These are phyloP conservation scores for Hysterium pulicare DNA, from an alignment of 2,329 filamentous ascomycete species.

Conservation along the genomic window DNA sequence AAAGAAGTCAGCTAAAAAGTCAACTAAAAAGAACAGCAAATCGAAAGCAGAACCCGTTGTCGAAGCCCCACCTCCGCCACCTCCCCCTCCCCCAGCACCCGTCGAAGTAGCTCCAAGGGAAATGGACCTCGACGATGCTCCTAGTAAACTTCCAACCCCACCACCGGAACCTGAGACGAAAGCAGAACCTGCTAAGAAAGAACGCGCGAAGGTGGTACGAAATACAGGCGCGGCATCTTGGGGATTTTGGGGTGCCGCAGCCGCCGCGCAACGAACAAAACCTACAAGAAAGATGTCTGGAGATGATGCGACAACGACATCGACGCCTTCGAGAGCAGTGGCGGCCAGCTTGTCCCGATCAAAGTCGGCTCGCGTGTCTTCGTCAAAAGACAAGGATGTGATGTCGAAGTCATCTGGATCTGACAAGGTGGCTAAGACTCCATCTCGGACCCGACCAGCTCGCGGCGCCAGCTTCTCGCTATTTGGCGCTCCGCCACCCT, in stretches of 20 bases:
- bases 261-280: constrained; percentile 38
- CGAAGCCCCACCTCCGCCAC: constrained; percentile 27
- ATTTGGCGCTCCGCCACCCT: constrained; percentile 57
- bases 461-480: constrained; percentile 60
- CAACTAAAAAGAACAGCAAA: constrained; percentile 31
- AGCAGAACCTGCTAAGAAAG: constrained; percentile 61
- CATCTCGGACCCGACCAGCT: constrained; percentile 50
- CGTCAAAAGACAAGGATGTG: constrained; percentile 56
- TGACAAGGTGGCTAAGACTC: constrained; percentile 60
- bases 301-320: constrained; percentile 26
- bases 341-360: constrained; percentile 49
- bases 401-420: constrained; percentile 69
- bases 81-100: constrained; percentile 19
- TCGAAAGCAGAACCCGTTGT: constrained; percentile 19
- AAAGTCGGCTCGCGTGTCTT: constrained; percentile 52
- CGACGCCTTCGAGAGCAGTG: constrained; percentile 32
- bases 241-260: constrained; percentile 68
- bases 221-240: constrained; percentile 66
- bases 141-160: constrained; percentile 46
- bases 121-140: constrained; percentile 24
- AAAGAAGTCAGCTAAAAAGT: constrained; percentile 35
- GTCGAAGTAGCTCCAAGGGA: constrained; percentile 4
- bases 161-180: constrained; percentile 41
- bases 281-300: constrained; percentile 30
- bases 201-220: constrained; percentile 72